Conservation (phyloP, 2,329 filamentous ascomycete genomes). For the Mariannaea elegans region DNA sequence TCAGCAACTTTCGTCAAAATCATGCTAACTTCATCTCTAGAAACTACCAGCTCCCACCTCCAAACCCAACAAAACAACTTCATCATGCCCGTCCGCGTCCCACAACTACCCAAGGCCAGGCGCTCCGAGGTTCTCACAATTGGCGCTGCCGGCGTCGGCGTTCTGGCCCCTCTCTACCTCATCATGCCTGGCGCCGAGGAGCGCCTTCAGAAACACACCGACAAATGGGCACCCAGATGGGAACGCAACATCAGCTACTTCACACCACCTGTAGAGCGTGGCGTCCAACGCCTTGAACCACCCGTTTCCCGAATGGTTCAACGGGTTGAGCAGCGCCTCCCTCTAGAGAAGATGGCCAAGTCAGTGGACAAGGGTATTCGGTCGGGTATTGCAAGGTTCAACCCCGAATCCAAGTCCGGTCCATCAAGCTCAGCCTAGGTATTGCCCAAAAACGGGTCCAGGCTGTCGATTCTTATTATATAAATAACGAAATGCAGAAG, state of each 20-base stretch:
- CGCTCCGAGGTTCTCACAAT: constrained; percentile 61
- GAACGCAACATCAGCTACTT: constrained; percentile 66
- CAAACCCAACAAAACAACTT: constrained; percentile 7
- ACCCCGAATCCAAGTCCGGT: constrained; percentile 38
- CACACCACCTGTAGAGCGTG: constrained; percentile 55
- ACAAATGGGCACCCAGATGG: constrained; percentile 68
- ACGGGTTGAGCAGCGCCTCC: constrained; percentile 56
- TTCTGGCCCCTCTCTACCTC: constrained; percentile 66
- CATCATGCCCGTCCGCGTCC: constrained; percentile 58
- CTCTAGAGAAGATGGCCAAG: constrained; percentile 60
- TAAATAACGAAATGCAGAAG: neutral
- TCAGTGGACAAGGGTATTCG: constrained; percentile 58
- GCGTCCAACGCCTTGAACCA: constrained; percentile 59
- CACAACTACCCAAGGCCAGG: constrained; percentile 59
- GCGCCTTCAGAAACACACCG: constrained; percentile 61
- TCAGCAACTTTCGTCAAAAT: neutral
- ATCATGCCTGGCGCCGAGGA: constrained; percentile 65
- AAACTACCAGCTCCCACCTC: neutral
- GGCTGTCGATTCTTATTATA: neutral
- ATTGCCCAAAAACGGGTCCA: neutral
- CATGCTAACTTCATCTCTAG: neutral
- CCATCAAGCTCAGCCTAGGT: constrained; percentile 7
- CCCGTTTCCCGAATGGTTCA: constrained; percentile 56
- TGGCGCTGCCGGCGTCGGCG: constrained; percentile 61
- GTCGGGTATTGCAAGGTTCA: constrained; percentile 53